Conservation (phyloP, 345 rosid species). For the Syzygium grande region DNA sequence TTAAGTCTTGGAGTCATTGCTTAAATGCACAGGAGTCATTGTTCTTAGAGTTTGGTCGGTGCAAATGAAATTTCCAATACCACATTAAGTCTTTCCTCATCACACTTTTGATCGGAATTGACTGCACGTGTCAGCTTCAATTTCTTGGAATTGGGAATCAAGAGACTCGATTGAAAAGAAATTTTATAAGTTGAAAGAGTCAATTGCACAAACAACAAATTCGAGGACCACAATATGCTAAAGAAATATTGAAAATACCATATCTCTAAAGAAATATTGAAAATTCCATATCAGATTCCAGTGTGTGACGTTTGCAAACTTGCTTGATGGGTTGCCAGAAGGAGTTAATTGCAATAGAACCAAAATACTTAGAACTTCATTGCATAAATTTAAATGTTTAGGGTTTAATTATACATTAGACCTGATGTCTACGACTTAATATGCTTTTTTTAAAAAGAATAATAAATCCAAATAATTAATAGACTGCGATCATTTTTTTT, state of each 20-base stretch:
- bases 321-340: neutral
- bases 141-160: neutral
- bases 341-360: no score
- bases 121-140: neutral
- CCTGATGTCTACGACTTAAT: neutral
- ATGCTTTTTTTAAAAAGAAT: no score
- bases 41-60: neutral
- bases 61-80: neutral
- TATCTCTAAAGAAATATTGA: neutral
- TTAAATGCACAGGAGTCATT: neutral
- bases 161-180: neutral
- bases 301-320: fast-evolving
- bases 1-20: no score
- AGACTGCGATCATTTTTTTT: no score
- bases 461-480: neutral
- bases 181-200: neutral
- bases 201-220: neutral
- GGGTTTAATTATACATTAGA: neutral
- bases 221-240: neutral
- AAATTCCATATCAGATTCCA: neutral
- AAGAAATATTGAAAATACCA: neutral
- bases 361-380: neutral
- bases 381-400: neutral
- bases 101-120: neutral
- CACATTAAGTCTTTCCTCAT: fast-evolving